Percentiles rank a stretch among this genome's conserved stretches.
Conservation (phyloP, 2,329 filamentous ascomycete genomes). For the Diaporthe ilicicola region DNA sequence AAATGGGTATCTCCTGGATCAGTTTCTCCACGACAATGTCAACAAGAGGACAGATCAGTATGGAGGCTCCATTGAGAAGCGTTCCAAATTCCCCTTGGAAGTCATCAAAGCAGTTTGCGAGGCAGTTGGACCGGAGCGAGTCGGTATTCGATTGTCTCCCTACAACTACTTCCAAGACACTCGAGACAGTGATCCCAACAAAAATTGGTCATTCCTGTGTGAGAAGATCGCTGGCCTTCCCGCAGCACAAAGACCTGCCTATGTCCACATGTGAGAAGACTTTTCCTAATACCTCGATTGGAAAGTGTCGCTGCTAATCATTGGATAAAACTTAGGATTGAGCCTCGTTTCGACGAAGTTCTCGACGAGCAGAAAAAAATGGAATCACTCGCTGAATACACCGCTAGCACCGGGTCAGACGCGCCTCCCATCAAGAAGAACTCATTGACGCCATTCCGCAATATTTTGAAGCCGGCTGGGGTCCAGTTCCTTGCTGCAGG, state of each 20-base stretch:
- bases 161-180: constrained; percentile 45
- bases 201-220: constrained; percentile 48
- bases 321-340: constrained; percentile 43
- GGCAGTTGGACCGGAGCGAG: constrained; percentile 58
- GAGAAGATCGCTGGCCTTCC: constrained; percentile 46
- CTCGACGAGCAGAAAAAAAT: constrained; percentile 54
- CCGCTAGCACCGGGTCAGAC: constrained; percentile 36
- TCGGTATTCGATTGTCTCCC: constrained; percentile 67
- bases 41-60: constrained; percentile 62
- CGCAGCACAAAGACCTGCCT: constrained; percentile 45
- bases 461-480: constrained; percentile 48
- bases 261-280: constrained; percentile 53
- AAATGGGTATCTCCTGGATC: constrained; percentile 69
- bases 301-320: neutral
- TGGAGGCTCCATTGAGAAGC: constrained; percentile 61
- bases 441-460: constrained; percentile 51
- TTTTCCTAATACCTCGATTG: neutral
- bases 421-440: constrained; percentile 27
- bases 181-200: constrained; percentile 41
- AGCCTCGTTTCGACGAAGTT: constrained; percentile 57
- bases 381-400: constrained; percentile 44
- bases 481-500: constrained; percentile 59
- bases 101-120: constrained; percentile 50
- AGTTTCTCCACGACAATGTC: constrained; percentile 62
- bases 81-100: constrained; percentile 61